Percentiles rank a stretch among this genome's conserved stretches.
Evolutionary conservation across 805 yeast species (phyloP).

Genomic region (Barnettozyma wickerhamii): DNA sequence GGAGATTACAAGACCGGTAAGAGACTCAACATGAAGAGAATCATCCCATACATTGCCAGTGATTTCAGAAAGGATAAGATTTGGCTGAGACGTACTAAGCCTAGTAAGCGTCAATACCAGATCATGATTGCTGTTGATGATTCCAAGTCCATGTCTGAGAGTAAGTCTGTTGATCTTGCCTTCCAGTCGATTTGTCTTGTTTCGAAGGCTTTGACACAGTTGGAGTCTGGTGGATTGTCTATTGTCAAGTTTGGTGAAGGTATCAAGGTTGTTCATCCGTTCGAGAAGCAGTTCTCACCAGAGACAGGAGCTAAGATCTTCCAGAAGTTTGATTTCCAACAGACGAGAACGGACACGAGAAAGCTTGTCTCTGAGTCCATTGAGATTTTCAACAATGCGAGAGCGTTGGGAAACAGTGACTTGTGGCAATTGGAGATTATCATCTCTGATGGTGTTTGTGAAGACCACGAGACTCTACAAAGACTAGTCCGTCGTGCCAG

Average conservation of each 20-base stretch:
- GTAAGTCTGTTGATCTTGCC: slow-evolving; percentile 84
- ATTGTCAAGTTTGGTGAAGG: slow-evolving; percentile 87
- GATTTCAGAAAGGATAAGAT: slow-evolving; percentile 97
- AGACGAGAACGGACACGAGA: slow-evolving; percentile 79
- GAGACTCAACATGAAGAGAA: slow-evolving; percentile 93
- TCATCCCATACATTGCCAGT: slow-evolving; percentile 96
- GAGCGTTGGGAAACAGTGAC: slow-evolving; percentile 47
- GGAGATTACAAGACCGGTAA: slow-evolving; percentile 99
- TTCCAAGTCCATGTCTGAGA: slow-evolving; percentile 95
- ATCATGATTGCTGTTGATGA: slow-evolving; percentile 97
- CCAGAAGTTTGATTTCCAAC: slow-evolving; percentile 88
- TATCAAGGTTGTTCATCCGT: slow-evolving; percentile 82
- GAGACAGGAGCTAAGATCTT: slow-evolving; percentile 82
- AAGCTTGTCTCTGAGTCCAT: slow-evolving; percentile 70
- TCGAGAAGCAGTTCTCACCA: slow-evolving; percentile 76
- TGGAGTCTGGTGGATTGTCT: slow-evolving; percentile 91
- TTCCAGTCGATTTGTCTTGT: slow-evolving; percentile 93
- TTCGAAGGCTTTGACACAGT: slow-evolving; percentile 86
- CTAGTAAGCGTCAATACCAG: slow-evolving; percentile 95
- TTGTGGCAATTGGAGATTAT: slow-evolving; percentile 93
- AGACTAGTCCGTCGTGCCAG: slow-evolving; percentile 87
- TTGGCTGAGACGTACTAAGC: slow-evolving; percentile 96
- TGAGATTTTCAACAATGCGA: slow-evolving; percentile 59
- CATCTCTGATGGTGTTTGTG: slow-evolving; percentile 95
- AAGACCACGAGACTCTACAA: slow-evolving; percentile 81